Conservation (phyloP, 2,329 filamentous ascomycete species). For the Cytospora piceicola region DNA sequence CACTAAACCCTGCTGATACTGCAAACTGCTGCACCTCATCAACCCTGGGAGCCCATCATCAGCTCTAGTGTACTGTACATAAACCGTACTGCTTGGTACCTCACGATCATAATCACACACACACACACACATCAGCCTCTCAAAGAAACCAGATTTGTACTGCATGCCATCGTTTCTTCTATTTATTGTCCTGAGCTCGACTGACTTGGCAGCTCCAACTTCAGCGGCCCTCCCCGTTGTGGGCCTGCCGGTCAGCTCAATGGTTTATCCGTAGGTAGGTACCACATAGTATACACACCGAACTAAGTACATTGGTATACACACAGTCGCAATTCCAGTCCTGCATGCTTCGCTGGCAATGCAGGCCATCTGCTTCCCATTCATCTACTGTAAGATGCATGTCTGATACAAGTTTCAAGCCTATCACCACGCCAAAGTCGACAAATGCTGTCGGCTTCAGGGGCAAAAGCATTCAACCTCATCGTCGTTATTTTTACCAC, state of each 20-base stretch:
- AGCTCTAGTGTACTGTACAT: not conserved
- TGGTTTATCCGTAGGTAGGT: too few relatives aligned
- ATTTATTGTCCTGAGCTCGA: too few relatives aligned
- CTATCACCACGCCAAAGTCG: constrained; percentile 2
- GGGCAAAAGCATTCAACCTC: not conserved
- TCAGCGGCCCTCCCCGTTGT: too few relatives aligned
- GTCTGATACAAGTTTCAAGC: not conserved
- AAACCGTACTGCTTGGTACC: too few relatives aligned
- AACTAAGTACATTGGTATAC: not conserved
- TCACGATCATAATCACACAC: too few relatives aligned
- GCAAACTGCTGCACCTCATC: not conserved
- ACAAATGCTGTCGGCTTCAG: not conserved
- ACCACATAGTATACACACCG: too few relatives aligned
- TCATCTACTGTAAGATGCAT: not conserved
- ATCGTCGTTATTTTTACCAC: not conserved
- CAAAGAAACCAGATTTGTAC: too few relatives aligned
- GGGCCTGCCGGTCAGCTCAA: too few relatives aligned
- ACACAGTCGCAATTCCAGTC: not conserved
- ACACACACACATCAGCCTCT: too few relatives aligned
- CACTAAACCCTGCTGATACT: not conserved
- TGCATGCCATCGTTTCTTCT: too few relatives aligned
- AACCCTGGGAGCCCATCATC: not conserved
- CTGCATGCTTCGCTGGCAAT: constrained; percentile 24
- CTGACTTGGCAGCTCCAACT: too few relatives aligned
- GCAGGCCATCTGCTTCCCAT: constrained; percentile 7